phyloP scores from a whole-genome alignment of 345 rosid species.

The Lagerstroemia speciosa region DNA sequence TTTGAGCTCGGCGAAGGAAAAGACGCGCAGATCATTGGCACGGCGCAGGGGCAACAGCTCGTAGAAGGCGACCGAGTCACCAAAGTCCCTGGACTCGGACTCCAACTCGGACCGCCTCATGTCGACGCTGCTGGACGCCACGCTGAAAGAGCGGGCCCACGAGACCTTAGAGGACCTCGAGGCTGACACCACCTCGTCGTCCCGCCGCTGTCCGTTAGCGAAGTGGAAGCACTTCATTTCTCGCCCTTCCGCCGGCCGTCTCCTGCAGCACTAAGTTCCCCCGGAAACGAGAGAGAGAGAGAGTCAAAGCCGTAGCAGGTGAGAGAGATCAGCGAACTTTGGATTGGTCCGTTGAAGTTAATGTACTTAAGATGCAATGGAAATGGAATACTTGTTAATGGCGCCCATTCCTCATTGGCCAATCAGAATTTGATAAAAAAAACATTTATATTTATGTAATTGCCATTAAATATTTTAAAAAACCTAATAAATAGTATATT shows the following conservation, averaged over 20 bases:
- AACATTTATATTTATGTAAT: too few relatives aligned
- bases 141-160: slow-evolving; percentile 83
- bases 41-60: slow-evolving; percentile 55
- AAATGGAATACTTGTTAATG: background rate
- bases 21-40: slow-evolving; percentile 66
- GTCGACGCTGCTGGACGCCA: slow-evolving; percentile 62
- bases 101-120: slow-evolving; percentile 77
- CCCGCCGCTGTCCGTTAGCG: slow-evolving; percentile 51
- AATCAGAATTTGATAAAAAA: too few relatives aligned
- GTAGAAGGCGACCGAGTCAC: slow-evolving; percentile 37
- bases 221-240: slow-evolving; percentile 95
- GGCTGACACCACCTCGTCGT: slow-evolving; percentile 26
- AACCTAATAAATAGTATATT: too few relatives aligned
- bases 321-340: slow-evolving; percentile 3
- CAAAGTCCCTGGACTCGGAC: slow-evolving; percentile 65
- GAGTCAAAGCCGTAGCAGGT: background rate
- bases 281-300: background rate
- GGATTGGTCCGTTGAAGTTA: background rate
- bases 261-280: background rate
- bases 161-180: slow-evolving; percentile 59
- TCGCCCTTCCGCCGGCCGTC: background rate
- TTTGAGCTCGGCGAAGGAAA: slow-evolving; percentile 68
- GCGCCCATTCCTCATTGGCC: too few relatives aligned
- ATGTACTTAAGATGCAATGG: background rate
- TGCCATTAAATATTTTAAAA: too few relatives aligned